Percentiles rank a stretch among this genome's conserved stretches.
Conservation (phyloP, 2,329 filamentous ascomycete genomes). For the Apiospora rasikravindrae region DNA sequence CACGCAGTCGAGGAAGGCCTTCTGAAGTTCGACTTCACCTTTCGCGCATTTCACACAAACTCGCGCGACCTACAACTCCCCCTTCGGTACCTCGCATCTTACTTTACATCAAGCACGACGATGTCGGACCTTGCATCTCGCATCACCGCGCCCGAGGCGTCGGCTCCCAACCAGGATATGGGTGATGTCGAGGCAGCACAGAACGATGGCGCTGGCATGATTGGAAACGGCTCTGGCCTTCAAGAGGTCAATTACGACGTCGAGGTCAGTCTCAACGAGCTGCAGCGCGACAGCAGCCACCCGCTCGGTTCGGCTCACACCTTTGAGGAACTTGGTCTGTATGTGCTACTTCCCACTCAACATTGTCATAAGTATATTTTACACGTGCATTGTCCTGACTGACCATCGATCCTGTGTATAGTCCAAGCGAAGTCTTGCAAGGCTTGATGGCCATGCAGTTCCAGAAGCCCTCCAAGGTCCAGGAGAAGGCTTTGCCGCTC, state of each 20-base stretch:
- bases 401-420: constrained; percentile 18
- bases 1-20: not conserved
- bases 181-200: constrained; percentile 39
- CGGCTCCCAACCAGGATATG: constrained; percentile 29
- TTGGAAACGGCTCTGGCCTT: constrained; percentile 56
- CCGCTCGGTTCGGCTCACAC: constrained; percentile 84
- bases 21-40: not conserved
- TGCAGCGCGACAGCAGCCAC: constrained; percentile 85
- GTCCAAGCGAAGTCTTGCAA: constrained; percentile 60
- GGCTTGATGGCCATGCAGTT: constrained; percentile 85
- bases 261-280: constrained; percentile 88
- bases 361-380: not conserved
- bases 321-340: constrained; percentile 89
- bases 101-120: constrained; percentile 11
- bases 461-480: constrained; percentile 95
- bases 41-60: not conserved
- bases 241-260: constrained; percentile 84
- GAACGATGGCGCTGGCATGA: constrained; percentile 42
- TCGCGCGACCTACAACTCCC: not conserved
- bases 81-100: not conserved
- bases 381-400: not conserved
- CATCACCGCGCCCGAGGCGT: constrained; percentile 49
- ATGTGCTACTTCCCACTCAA: constrained; percentile 42
- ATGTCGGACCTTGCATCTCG: constrained; percentile 59
- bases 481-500: constrained; percentile 90